phyloP scores from a whole-genome alignment of 164 flowering plant species.

The Euptelea pleiosperma region DNA sequence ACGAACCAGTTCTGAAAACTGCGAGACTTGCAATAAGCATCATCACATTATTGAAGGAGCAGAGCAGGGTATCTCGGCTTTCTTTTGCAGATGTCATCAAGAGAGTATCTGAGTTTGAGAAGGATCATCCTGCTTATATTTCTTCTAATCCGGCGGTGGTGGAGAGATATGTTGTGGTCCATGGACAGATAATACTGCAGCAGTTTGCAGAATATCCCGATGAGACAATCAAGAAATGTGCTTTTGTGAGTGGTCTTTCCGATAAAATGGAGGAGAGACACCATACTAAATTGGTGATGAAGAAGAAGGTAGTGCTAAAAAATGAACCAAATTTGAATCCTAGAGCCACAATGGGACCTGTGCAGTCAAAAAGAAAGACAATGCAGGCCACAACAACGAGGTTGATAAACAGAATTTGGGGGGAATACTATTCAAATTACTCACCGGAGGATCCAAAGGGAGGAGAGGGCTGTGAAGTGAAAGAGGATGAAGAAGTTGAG shows the following conservation, averaged over 20 bases:
- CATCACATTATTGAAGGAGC: constrained; percentile 65
- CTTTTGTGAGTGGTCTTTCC: constrained; percentile 60
- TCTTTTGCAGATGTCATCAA: constrained; percentile 69
- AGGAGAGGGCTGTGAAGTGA: constrained; percentile 24
- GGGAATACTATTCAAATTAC: constrained; percentile 71
- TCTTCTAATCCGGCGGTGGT: constrained; percentile 54
- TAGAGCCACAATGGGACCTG: constrained; percentile 53
- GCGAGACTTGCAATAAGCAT: constrained; percentile 66
- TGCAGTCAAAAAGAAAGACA: constrained; percentile 56
- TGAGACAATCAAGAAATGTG: constrained; percentile 47
- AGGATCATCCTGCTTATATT: constrained; percentile 48
- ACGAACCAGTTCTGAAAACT: constrained; percentile 67
- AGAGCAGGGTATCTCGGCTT: constrained; percentile 60
- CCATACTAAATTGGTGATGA: constrained; percentile 80
- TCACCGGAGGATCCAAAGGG: constrained; percentile 54
- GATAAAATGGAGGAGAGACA: constrained; percentile 49
- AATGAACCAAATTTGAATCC: constrained; percentile 63
- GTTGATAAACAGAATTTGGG: constrained; percentile 76
- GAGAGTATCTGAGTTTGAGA: constrained; percentile 43
- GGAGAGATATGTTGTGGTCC: constrained; percentile 79
- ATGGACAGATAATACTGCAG: constrained; percentile 80
- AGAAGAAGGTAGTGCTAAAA: constrained; percentile 41
- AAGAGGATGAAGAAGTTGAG: constrained; percentile 42
- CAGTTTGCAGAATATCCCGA: constrained; percentile 78
- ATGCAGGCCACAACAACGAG: constrained; percentile 91